A percentile compares a stretch with the other conserved stretches of the same genome.
Evolutionary conservation across 164 flowering plant species (phyloP).

Genomic region (Vitis vinifera): ASM3070453v1 NC_081805.1:11911001-11911500

Average conservation of each 20-base stretch:
- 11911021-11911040: neutral
- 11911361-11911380: neutral
- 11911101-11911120: constrained; percentile 21
- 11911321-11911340: neutral
- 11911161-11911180: neutral
- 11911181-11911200: neutral
- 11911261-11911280: neutral
- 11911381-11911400: too few relatives aligned
- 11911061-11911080: constrained; percentile 15
- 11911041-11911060: neutral
- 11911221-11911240: constrained; percentile 10
- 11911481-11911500: neutral
- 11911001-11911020: constrained; percentile 8
- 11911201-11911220: neutral
- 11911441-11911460: neutral
- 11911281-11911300: neutral
- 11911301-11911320: neutral
- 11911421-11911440: constrained; percentile 9
- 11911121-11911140: neutral
- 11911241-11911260: neutral
- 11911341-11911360: neutral
- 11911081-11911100: constrained; percentile 7
- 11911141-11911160: neutral
- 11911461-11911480: neutral
- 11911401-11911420: neutral